phyloP scores from a whole-genome alignment of 192 early-diverging fungal genomes.

The Linderina pennispora region DNA sequence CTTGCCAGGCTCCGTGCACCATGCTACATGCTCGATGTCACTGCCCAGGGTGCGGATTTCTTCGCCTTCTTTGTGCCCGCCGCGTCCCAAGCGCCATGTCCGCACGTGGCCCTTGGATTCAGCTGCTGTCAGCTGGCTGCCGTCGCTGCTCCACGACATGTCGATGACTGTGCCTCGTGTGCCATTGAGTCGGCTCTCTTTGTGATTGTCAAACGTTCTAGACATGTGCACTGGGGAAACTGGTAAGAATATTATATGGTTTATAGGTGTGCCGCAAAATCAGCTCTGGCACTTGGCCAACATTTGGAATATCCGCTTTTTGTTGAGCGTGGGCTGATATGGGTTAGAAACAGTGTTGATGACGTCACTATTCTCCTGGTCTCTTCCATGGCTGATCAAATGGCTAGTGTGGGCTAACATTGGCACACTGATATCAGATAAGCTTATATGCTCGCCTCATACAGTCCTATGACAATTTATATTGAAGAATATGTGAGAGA shows the following conservation, averaged over 20 bases:
- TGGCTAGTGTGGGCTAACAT: no score
- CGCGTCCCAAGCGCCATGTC: slow-evolving; percentile 32
- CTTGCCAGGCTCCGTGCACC: slow-evolving; percentile 18
- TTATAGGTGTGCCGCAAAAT: neutral
- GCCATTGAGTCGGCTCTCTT: slow-evolving; percentile 36
- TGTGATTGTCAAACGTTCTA: slow-evolving; percentile 10
- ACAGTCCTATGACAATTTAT: no score
- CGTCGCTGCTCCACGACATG: slow-evolving; percentile 45
- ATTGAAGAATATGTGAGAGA: no score
- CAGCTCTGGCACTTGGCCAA: no score
- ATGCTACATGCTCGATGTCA: slow-evolving; percentile 29
- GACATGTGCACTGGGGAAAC: no score
- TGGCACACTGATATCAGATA: no score
- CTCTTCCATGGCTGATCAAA: no score
- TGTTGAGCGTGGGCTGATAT: no score
- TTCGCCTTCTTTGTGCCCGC: slow-evolving; percentile 46
- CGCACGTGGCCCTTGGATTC: slow-evolving; percentile 25
- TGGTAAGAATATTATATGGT: neutral
- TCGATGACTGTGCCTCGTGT: slow-evolving; percentile 35
- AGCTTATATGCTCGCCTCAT: no score
- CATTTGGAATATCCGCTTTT: no score
- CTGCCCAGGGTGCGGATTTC: slow-evolving; percentile 19
- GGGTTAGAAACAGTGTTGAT: no score
- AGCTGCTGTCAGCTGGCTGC: slow-evolving; percentile 25
- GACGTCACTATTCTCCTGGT: no score